These are phyloP conservation scores for Plantago elongata DNA, from an alignment of 257 asterid genomes.

Conservation along the genomic window DNA sequence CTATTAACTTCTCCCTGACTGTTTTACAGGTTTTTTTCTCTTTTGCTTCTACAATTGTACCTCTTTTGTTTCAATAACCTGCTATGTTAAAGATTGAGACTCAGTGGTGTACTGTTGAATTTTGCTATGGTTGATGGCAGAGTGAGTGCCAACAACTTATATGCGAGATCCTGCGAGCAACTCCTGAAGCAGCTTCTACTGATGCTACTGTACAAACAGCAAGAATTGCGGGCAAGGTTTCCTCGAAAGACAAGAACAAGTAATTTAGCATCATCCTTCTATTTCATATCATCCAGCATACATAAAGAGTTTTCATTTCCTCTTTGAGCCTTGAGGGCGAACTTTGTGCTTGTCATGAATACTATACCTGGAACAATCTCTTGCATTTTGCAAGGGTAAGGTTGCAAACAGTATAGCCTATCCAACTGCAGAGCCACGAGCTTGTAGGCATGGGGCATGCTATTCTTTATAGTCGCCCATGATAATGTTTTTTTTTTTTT, in stretches of 20 bases:
- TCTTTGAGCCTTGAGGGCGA: too few relatives aligned
- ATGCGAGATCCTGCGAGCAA: slow-evolving; percentile 97
- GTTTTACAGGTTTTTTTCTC: slow-evolving; percentile 72
- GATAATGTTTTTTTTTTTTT: too few relatives aligned
- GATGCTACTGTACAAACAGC: slow-evolving; percentile 98
- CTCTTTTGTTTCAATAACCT: slow-evolving; percentile 14
- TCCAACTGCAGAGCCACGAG: too few relatives aligned
- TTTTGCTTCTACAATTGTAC: slow-evolving; percentile 19
- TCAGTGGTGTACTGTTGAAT: slow-evolving; percentile 8
- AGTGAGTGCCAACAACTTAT: slow-evolving; percentile 99
- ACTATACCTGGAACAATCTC: too few relatives aligned
- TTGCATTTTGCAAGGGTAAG: too few relatives aligned
- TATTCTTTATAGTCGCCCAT: too few relatives aligned
- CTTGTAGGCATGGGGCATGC: too few relatives aligned
- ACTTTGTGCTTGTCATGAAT: too few relatives aligned
- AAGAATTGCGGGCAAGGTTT: slow-evolving; percentile 82
- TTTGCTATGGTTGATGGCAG: slow-evolving; percentile 35
- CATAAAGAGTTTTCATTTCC: neutral
- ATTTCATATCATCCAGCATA: slow-evolving; percentile 14
- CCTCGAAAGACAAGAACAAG: slow-evolving; percentile 92
- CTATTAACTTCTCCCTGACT: slow-evolving; percentile 78
- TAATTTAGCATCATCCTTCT: slow-evolving; percentile 21
- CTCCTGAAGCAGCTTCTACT: slow-evolving; percentile 99
- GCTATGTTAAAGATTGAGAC: neutral
- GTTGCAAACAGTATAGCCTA: too few relatives aligned